Evolutionary conservation across 2,329 filamentous ascomycete genomes (phyloP).

Genomic region (Sphaceloma murrayae): DNA sequence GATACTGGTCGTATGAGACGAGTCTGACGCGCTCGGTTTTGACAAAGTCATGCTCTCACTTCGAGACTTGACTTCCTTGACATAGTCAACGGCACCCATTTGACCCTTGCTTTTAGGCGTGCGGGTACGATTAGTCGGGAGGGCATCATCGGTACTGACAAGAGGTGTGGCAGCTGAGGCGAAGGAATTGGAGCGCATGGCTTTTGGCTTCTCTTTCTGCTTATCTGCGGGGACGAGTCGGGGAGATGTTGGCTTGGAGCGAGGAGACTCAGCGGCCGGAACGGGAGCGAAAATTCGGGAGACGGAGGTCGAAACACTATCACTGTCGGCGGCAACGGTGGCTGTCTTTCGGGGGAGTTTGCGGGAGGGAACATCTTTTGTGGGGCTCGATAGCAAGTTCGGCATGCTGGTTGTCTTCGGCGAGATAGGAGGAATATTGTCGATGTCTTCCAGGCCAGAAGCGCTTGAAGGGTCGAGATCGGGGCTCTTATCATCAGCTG

Average conservation of each 20-base stretch:
- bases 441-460: slow-evolving; percentile 9
- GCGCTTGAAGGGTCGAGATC: slow-evolving; percentile 9
- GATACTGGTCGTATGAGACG: not conserved
- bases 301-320: slow-evolving; percentile 18
- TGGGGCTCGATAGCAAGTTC: slow-evolving; percentile 16
- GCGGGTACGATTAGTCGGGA: slow-evolving; percentile 47
- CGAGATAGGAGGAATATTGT: slow-evolving; percentile 12
- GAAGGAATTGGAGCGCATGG: slow-evolving; percentile 54
- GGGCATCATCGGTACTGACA: slow-evolving; percentile 54
- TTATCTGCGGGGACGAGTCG: slow-evolving; percentile 25
- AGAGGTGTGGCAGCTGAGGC: slow-evolving; percentile 53
- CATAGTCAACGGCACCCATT: slow-evolving; percentile 43
- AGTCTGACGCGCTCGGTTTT: not conserved
- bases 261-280: not conserved
- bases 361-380: slow-evolving; percentile 15
- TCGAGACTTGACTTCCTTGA: slow-evolving; percentile 26
- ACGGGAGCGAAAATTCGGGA: slow-evolving; percentile 18
- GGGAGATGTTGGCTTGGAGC: slow-evolving; percentile 15
- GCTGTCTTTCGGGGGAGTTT: slow-evolving; percentile 18
- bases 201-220: slow-evolving; percentile 37
- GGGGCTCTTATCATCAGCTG: not conserved
- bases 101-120: slow-evolving; percentile 46
- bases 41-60: slow-evolving; percentile 3
- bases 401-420: slow-evolving; percentile 23
- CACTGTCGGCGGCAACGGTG: slow-evolving; percentile 25